A percentile compares a stretch with the other conserved stretches of the same genome.
Conservation (phyloP, 345 rosid genomes). For the Stellera chamaejasme region DNA sequence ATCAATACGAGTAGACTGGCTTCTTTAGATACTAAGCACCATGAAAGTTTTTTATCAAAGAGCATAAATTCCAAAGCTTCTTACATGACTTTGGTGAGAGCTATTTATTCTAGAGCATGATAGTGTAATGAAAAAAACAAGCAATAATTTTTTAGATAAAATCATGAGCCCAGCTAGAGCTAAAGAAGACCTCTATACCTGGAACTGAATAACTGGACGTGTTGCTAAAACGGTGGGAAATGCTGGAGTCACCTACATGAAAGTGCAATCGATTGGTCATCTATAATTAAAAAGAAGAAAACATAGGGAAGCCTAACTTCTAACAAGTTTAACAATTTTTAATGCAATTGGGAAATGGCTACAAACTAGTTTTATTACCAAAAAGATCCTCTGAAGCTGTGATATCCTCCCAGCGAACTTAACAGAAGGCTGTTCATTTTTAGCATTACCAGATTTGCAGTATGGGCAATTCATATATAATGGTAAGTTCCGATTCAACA, state of each 20-base stretch:
- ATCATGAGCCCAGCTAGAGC: too few relatives aligned
- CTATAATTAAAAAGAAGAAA: not conserved
- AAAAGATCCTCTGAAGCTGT: constrained; percentile 72
- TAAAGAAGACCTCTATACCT: too few relatives aligned
- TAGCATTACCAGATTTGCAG: constrained; percentile 41
- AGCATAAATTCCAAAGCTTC: too few relatives aligned
- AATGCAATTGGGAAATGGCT: not conserved
- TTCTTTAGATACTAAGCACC: too few relatives aligned
- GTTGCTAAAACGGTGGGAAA: constrained; percentile 57
- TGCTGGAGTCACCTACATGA: constrained; percentile 68
- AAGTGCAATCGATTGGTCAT: constrained; percentile 21
- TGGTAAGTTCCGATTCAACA: constrained; percentile 66
- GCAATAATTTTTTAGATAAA: too few relatives aligned
- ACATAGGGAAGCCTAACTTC: not conserved
- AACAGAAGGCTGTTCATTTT: constrained; percentile 31
- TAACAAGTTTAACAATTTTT: not conserved
- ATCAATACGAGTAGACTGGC: too few relatives aligned
- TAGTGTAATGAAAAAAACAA: constrained; percentile 9
- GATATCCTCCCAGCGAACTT: constrained; percentile 65
- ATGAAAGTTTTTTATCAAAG: too few relatives aligned
- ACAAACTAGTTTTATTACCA: constrained; percentile 37
- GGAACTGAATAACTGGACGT: constrained; percentile 63
- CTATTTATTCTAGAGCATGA: too few relatives aligned
- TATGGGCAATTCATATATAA: constrained; percentile 62
- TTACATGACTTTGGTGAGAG: too few relatives aligned